Base-by-base conservation (phyloP, 1,139 yeast species). In the Magnusiomyces clavatus region DNA sequence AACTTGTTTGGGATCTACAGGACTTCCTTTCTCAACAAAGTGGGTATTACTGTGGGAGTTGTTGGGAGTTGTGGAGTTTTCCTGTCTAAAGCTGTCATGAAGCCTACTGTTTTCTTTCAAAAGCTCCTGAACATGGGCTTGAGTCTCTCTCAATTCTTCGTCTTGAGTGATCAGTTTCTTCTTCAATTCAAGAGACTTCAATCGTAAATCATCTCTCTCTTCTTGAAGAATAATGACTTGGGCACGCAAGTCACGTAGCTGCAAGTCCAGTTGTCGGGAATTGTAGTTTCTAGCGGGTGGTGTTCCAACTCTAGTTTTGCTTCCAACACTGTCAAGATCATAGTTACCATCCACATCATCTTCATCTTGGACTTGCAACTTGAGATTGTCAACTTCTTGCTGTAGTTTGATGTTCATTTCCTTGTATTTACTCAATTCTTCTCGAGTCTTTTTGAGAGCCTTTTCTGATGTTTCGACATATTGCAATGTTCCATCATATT, bases 221-320 rank as follows among this genome's bases (percentile, higher is more conserved):
- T 87, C 92, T 60, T 82, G 83, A 61, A 84, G 75, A 56, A 88
- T 84, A 60, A 78, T 85, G 61, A 88, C 73, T 64, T 87, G 95
- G 1, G 96, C 95, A 61, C 87, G 86, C 61, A 88, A 72, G 61
- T 88, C 96, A 61, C 86, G 82, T 46, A 88, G 76, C 67, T 83
- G 86, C 73, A 87, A 75, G 59, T 83, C 85, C 63, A 77, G 83
- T 60, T 85, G 90, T 42, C 87, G 87, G 58, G 76, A 78, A 53
- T 80, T 74, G 51, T 73, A 43, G 38, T 58, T 53, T 34, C 53
- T 51, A 17, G 51, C 53, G 6, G 42, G 35, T 6, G 50, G 46
- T n/a, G 48, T 51, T 12, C 46, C 49, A 40, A 51, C 2, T 48
- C 53, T 35, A 49, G 48, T n/a, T 46, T 52, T 31, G 52, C 51